Percentiles rank a stretch among this genome's conserved stretches.
These are phyloP conservation scores for Quaeritorhiza haematococci DNA, from an alignment of 371 early-diverging fungal genomes.

Conservation along the genomic window DNA sequence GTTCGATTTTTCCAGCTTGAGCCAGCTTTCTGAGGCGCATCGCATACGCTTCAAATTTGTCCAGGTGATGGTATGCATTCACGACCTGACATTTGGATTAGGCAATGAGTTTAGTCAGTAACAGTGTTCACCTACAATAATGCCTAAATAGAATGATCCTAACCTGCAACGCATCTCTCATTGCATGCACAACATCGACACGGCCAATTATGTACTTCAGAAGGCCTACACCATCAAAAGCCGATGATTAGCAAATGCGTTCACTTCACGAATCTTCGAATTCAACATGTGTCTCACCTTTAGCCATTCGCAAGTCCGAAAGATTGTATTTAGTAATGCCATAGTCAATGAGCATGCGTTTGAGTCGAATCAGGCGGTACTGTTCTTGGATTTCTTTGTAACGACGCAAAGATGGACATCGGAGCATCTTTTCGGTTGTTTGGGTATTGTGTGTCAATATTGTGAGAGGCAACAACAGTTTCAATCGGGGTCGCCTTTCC, in stretches of 20 bases:
- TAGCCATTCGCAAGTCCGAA: constrained; percentile 38
- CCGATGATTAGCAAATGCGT: not conserved
- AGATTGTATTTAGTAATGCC: constrained; percentile 46
- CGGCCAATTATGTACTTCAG: constrained; percentile 24
- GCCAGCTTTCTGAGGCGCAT: constrained; percentile 35
- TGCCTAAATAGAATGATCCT: not conserved
- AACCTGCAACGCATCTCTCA: constrained; percentile 49
- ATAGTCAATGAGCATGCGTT: constrained; percentile 45
- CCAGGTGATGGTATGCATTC: constrained; percentile 49
- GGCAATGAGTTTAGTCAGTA: not conserved
- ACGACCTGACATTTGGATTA: constrained; percentile 26
- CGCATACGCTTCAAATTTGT: constrained; percentile 40
- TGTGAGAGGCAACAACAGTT: no score
- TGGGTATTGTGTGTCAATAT: constrained; percentile 9
- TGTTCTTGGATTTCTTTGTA: constrained; percentile 43
- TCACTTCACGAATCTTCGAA: constrained; percentile 13
- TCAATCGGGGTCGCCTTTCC: not conserved
- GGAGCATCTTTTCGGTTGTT: not conserved
- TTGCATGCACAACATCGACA: constrained; percentile 28
- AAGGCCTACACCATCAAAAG: constrained; percentile 13
- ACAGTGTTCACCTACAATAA: not conserved
- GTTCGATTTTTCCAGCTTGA: constrained; percentile 6
- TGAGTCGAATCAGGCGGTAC: constrained; percentile 47
- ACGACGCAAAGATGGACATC: constrained; percentile 5
- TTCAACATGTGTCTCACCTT: constrained; percentile 25